Evolutionary conservation across 805 yeast genomes (phyloP).

Genomic region (Lachancea sp.): DNA sequence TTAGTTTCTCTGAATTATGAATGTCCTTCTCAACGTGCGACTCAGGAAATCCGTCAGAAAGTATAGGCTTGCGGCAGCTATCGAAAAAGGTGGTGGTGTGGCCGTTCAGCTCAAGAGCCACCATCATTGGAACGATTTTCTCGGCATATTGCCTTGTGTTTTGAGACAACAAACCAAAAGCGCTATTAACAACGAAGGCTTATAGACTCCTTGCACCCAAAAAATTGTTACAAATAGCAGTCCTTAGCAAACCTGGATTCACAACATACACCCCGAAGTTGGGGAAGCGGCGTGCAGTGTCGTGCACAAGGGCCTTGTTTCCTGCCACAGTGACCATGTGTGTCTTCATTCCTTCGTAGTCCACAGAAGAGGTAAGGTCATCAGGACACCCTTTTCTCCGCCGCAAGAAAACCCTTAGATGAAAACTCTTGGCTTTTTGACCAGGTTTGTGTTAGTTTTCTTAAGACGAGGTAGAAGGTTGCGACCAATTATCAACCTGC

Average conservation of each 20-base stretch:
- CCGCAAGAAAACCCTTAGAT: constrained; percentile 37
- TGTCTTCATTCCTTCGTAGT: constrained; percentile 25
- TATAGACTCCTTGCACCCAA: constrained; percentile 24
- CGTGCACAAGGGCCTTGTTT: constrained; percentile 34
- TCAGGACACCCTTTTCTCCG: constrained; percentile 29
- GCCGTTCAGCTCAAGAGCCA: constrained; percentile 27
- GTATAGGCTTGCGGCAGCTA: constrained; percentile 26
- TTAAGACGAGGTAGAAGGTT: constrained; percentile 18
- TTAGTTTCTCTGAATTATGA: constrained; percentile 21
- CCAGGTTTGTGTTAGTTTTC: neutral
- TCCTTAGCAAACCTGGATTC: constrained; percentile 37
- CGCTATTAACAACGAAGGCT: constrained; percentile 21
- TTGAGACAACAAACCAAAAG: constrained; percentile 29
- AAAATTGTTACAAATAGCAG: constrained; percentile 32
- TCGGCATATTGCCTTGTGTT: constrained; percentile 33
- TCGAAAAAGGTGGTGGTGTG: constrained; percentile 30
- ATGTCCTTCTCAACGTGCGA: constrained; percentile 28
- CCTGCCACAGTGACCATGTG: constrained; percentile 40
- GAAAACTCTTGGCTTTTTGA: constrained; percentile 30
- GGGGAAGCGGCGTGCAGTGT: constrained; percentile 16
- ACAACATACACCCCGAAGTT: constrained; percentile 31
- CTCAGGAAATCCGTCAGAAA: constrained; percentile 26
- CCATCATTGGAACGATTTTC: constrained; percentile 27
- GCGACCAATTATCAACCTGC: constrained; percentile 31
- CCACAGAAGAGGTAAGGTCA: constrained; percentile 32